Conservation (phyloP, 1,284 basidiomycete species). For the Puccinia sorghi region DNA sequence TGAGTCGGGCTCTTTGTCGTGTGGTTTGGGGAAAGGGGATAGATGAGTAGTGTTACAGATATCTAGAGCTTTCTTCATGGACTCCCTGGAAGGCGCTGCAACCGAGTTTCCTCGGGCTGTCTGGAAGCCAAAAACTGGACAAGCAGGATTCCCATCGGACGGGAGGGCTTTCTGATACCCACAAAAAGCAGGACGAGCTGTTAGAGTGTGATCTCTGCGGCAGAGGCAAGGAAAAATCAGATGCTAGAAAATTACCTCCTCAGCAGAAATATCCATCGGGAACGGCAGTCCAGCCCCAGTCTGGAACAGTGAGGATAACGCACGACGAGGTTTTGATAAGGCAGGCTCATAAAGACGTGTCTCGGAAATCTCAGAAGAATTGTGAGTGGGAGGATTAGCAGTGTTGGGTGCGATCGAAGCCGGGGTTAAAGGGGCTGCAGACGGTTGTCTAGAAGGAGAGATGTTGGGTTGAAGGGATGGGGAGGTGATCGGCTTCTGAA, state of each 20-base stretch:
- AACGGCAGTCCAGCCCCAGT: constrained; percentile 23
- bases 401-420: background rate
- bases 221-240: background rate
- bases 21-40: constrained; percentile 16
- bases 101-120: constrained; percentile 24
- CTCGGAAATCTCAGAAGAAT: background rate
- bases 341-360: background rate
- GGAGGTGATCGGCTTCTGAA: background rate
- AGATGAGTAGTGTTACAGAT: constrained; percentile 6
- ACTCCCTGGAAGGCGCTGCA: constrained; percentile 19
- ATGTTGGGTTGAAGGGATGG: constrained; percentile 6
- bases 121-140: constrained; percentile 36
- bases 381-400: background rate
- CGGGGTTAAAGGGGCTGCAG: background rate
- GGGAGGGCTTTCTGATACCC: background rate
- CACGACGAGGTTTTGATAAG: background rate
- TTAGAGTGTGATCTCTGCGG: background rate
- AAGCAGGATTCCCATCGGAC: background rate
- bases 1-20: constrained; percentile 21
- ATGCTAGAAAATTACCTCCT: background rate
- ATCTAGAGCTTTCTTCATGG: constrained; percentile 33
- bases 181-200: background rate
- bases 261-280: background rate
- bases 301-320: constrained; percentile 22
- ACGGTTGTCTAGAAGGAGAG: background rate